Percentiles rank a stretch among this genome's conserved stretches.
phyloP scores from a whole-genome alignment of 495 filamentous ascomycete species.

The Amniculicola lignicola region DNA sequence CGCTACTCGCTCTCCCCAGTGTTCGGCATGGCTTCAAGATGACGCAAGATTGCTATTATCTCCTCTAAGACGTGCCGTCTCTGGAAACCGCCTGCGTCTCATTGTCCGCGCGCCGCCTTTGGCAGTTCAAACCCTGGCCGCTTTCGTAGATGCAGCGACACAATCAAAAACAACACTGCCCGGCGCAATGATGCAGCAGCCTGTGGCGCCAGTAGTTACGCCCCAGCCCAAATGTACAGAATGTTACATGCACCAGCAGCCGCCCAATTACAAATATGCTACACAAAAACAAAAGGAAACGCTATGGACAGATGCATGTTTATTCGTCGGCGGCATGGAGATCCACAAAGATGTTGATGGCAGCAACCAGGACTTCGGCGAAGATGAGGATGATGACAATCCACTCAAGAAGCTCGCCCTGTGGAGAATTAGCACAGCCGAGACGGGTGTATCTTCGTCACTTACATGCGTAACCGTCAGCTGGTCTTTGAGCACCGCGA shows the following conservation, averaged over 20 bases:
- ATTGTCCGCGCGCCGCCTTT: too few relatives aligned
- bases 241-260: background rate
- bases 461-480: slow-evolving; percentile 78
- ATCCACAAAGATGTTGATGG: slow-evolving; percentile 94
- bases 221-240: background rate
- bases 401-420: slow-evolving; percentile 35
- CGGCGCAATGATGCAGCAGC: background rate
- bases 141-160: background rate
- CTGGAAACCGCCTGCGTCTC: too few relatives aligned
- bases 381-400: slow-evolving; percentile 92
- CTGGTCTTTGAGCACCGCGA: slow-evolving; percentile 95
- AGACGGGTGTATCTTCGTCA: slow-evolving; percentile 53
- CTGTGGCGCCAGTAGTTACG: too few relatives aligned
- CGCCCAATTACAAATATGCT: slow-evolving; percentile 2
- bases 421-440: background rate
- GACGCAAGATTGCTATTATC: too few relatives aligned
- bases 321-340: slow-evolving; percentile 65
- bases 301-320: background rate
- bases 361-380: slow-evolving; percentile 91
- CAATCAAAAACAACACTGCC: background rate
- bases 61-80: too few relatives aligned
- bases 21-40: too few relatives aligned
- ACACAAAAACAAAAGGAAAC: background rate
- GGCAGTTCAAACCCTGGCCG: slow-evolving; percentile 4
- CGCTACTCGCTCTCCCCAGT: too few relatives aligned